These are phyloP conservation scores for Tetrapisispora arboricola DNA, from an alignment of 805 yeast genomes.

Conservation along the genomic window DNA sequence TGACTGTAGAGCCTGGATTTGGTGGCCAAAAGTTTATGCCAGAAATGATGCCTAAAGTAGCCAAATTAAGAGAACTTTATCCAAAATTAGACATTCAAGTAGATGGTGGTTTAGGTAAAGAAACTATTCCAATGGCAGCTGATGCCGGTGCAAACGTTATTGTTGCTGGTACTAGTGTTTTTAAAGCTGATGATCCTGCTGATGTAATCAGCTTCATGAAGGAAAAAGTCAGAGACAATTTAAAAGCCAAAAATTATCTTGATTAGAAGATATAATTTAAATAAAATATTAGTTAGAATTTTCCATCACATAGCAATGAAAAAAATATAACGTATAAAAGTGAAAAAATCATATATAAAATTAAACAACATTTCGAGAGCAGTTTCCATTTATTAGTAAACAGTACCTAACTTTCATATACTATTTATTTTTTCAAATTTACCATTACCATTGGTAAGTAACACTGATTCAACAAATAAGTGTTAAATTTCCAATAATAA, in stretches of 20 bases:
- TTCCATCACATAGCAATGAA: too few relatives aligned
- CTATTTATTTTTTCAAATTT: too few relatives aligned
- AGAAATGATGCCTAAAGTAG: slow-evolving; percentile 94
- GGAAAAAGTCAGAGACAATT: slow-evolving; percentile 42
- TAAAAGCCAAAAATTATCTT: slow-evolving; percentile 39
- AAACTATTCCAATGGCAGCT: slow-evolving; percentile 81
- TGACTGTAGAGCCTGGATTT: slow-evolving; percentile 99
- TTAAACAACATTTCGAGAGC: too few relatives aligned
- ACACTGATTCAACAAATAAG: too few relatives aligned
- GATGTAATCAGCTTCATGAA: slow-evolving; percentile 65
- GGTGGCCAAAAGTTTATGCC: slow-evolving; percentile 97
- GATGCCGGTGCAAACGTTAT: slow-evolving; percentile 96
- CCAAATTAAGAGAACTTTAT: slow-evolving; percentile 54
- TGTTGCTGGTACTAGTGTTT: slow-evolving; percentile 94
- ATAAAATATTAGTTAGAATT: neutral
- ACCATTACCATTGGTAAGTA: too few relatives aligned
- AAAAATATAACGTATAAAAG: too few relatives aligned
- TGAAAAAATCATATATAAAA: too few relatives aligned
- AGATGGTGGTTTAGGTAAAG: slow-evolving; percentile 90
- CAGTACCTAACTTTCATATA: too few relatives aligned
- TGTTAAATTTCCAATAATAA: too few relatives aligned
- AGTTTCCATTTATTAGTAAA: too few relatives aligned
- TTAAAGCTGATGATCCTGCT: slow-evolving; percentile 70
- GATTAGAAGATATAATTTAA: slow-evolving; percentile 7
- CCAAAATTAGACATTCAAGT: slow-evolving; percentile 86